Conservation (phyloP, 805 yeast species). For the Pichia nanzhaoensis region DNA sequence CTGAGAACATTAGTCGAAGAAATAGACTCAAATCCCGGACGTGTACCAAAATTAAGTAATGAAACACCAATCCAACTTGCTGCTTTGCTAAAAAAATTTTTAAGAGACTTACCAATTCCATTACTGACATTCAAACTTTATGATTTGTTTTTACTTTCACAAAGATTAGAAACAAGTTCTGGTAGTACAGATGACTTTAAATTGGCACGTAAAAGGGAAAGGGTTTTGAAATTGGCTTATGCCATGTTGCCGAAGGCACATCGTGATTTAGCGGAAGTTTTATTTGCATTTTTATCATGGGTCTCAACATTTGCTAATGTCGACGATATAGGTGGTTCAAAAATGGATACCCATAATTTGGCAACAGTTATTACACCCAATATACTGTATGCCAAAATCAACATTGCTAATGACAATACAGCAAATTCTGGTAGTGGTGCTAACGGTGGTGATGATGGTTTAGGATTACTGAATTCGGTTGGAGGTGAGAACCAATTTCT, state of each 20-base stretch:
- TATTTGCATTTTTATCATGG: constrained; percentile 85
- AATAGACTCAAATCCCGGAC: constrained; percentile 64
- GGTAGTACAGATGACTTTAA: constrained; percentile 9
- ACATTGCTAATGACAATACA: neutral
- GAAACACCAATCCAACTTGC: constrained; percentile 91
- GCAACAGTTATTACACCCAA: constrained; percentile 96
- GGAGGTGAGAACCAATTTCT: constrained; percentile 70
- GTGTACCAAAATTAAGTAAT: constrained; percentile 49
- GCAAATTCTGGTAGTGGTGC: neutral
- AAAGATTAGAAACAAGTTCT: constrained; percentile 38
- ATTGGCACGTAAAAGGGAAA: constrained; percentile 33
- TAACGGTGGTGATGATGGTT: constrained; percentile 5
- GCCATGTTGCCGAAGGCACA: constrained; percentile 75
- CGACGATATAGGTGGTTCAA: constrained; percentile 78
- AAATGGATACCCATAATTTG: constrained; percentile 92
- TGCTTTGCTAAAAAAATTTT: constrained; percentile 83
- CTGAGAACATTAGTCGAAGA: constrained; percentile 64
- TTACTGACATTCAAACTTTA: constrained; percentile 69
- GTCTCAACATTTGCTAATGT: constrained; percentile 91
- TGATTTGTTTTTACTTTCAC: constrained; percentile 71
- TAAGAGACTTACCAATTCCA: constrained; percentile 91
- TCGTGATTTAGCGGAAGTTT: constrained; percentile 80
- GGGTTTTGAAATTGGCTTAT: constrained; percentile 57
- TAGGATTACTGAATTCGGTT: constrained; percentile 8
- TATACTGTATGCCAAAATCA: constrained; percentile 50